These are phyloP conservation scores for Barnettozyma siamensis DNA, from an alignment of 805 yeast species.

Conservation along the genomic window DNA sequence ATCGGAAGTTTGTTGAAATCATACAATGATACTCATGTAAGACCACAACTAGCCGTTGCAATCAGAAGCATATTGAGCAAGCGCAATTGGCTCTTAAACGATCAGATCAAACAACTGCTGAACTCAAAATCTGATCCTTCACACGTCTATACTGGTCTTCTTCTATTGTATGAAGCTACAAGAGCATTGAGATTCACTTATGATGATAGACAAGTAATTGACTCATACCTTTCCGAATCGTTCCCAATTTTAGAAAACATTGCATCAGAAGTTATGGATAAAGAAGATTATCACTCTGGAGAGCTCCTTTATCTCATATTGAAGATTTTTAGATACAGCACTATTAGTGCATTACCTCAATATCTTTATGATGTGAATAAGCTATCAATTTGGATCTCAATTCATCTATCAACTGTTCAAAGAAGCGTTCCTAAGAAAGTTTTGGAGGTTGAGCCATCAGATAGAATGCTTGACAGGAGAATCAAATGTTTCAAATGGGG, in stretches of 20 bases:
- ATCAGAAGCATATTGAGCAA: slow-evolving; percentile 46
- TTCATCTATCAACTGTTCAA: slow-evolving; percentile 56
- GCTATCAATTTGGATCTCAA: slow-evolving; percentile 54
- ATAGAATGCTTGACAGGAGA: slow-evolving; percentile 42
- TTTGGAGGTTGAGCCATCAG: slow-evolving; percentile 40
- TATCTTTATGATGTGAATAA: slow-evolving; percentile 35
- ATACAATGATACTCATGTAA: slow-evolving; percentile 36
- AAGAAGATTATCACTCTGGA: slow-evolving; percentile 30
- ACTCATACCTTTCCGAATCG: slow-evolving; percentile 39
- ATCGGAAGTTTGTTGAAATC: slow-evolving; percentile 44
- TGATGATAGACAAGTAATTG: slow-evolving; percentile 43
- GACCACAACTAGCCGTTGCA: slow-evolving; percentile 54
- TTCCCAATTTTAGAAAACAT: slow-evolving; percentile 54
- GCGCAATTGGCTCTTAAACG: slow-evolving; percentile 32
- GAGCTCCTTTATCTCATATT: slow-evolving; percentile 54
- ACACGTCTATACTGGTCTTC: slow-evolving; percentile 46
- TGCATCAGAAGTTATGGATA: slow-evolving; percentile 35
- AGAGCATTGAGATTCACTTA: slow-evolving; percentile 52
- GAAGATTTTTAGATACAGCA: slow-evolving; percentile 59
- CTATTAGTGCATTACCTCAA: slow-evolving; percentile 53
- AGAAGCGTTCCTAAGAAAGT: slow-evolving; percentile 50
- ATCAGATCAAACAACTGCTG: slow-evolving; percentile 31
- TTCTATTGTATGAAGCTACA: slow-evolving; percentile 50
- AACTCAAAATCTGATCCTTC: slow-evolving; percentile 30
- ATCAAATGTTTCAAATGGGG: slow-evolving; percentile 87